Evolutionary conservation across 1,139 yeast species (phyloP), one percentile per base, ranked within the genome.

Genomic region (Magnusiomyces ingens): DNA sequence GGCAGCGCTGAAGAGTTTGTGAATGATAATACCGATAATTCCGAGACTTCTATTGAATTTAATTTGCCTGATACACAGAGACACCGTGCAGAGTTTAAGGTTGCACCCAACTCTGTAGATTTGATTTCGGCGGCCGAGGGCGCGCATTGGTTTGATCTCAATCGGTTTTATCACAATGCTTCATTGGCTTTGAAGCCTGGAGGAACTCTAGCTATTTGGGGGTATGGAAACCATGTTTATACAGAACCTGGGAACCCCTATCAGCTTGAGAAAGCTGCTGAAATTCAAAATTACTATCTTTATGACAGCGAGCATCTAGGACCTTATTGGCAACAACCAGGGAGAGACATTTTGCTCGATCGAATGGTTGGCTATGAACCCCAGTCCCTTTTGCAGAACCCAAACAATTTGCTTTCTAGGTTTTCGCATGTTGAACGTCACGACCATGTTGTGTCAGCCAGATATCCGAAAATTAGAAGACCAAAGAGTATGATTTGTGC

Each of bases 151-250:
- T 78, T 87, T 53, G 75, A 83, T 42, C 79, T 79, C 57, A 73
- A 70, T 0, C 59, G 60, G 36, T 85, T 84, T 67, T 79, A 82
- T 63, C 60, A 65, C 10, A 80, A 79, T 54, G 75, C 78, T 38
- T 67, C 71, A 36, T 67, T 79, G 12, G 70, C 81, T 11, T 71
- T 88, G 56, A 77, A 75, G 57, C 72, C 77, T 0, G 75, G 75
- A 21, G 95, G 91, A 1, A 81, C 87, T 1, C 68, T 88, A 51
- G 85, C 89, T 0, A 79, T 78, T 60, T 87, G 93, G 87, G 85
- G 86, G n/a, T 88, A 88, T 64, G 79, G 79, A 44, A 93, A 87
- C 62, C 88, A 32, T 13, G 15, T 45, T 19, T 45, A 45, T 21
- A 40, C 35, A 17, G 41, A n/a, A 17, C 48, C 48, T n/a, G 76